Conservation (phyloP, 805 yeast genomes). For the Millerago galiae region DNA sequence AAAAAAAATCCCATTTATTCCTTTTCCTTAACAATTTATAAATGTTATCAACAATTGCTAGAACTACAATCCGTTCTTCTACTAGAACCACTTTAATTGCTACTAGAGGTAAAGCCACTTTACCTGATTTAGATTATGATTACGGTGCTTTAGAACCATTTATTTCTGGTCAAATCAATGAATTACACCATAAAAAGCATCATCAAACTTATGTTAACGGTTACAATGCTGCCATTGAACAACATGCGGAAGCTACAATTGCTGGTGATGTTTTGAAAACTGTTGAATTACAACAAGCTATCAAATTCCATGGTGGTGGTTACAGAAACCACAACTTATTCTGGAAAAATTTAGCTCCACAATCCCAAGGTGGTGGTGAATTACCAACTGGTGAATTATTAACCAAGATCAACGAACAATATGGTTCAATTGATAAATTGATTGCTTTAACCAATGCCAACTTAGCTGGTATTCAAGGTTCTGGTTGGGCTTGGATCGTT, state of each 20-base stretch:
- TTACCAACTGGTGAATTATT: constrained; percentile 49
- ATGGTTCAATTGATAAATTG: constrained; percentile 68
- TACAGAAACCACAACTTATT: constrained; percentile 78
- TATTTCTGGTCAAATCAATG: constrained; percentile 83
- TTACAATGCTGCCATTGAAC: constrained; percentile 71
- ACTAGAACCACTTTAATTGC: not conserved
- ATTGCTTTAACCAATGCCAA: constrained; percentile 56
- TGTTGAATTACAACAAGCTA: constrained; percentile 60
- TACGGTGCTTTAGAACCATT: constrained; percentile 81
- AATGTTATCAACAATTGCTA: constrained; percentile 1
- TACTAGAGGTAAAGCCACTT: constrained; percentile 35
- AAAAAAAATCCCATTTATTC: not conserved
- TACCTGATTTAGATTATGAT: constrained; percentile 81
- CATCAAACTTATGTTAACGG: constrained; percentile 90
- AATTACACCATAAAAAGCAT: constrained; percentile 82
- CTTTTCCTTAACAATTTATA: not conserved
- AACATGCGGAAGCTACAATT: constrained; percentile 57
- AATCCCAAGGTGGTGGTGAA: constrained; percentile 69
- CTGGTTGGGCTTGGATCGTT: constrained; percentile 92
- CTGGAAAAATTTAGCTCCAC: constrained; percentile 86
- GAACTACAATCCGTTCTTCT: not conserved
- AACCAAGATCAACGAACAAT: constrained; percentile 53
- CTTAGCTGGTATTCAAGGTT: constrained; percentile 87
- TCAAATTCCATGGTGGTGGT: constrained; percentile 94
- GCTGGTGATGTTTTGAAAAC: constrained; percentile 54